Evolutionary conservation across 805 yeast genomes (phyloP).

Genomic region (Candida jianshihensis): DNA sequence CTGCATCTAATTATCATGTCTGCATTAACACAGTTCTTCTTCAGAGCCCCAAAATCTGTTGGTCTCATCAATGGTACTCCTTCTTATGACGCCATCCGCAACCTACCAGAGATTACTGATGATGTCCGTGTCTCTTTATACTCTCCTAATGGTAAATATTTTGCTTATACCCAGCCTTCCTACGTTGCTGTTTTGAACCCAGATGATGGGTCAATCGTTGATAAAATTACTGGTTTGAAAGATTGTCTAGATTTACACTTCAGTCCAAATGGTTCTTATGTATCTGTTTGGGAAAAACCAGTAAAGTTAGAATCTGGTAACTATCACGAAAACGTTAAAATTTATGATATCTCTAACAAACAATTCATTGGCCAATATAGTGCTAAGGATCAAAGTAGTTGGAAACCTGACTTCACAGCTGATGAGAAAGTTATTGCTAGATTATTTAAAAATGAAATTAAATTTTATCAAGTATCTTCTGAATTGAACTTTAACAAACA

Average conservation of each 20-base stretch:
- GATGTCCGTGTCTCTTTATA: constrained; percentile 62
- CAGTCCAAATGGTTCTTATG: constrained; percentile 79
- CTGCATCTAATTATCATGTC: too few species aligned
- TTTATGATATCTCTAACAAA: constrained; percentile 53
- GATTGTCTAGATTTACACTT: constrained; percentile 80
- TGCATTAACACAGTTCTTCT: constrained; percentile 22
- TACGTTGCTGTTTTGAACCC: constrained; percentile 54
- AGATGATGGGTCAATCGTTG: constrained; percentile 38
- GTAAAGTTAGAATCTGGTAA: constrained; percentile 64
- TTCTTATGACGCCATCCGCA: constrained; percentile 21
- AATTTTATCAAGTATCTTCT: constrained; percentile 53
- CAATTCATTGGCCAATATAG: constrained; percentile 54
- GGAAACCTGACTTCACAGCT: constrained; percentile 86
- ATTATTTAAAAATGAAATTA: constrained; percentile 53
- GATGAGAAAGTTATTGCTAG: constrained; percentile 72
- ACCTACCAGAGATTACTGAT: constrained; percentile 22
- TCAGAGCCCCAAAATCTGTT: constrained; percentile 49
- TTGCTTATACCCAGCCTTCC: constrained; percentile 67
- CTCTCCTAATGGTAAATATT: constrained; percentile 58
- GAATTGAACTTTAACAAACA: constrained; percentile 42
- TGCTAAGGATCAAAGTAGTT: constrained; percentile 78
- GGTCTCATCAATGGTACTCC: constrained; percentile 47
- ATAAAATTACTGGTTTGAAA: constrained; percentile 39
- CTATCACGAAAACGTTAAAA: constrained; percentile 71
- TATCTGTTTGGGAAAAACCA: constrained; percentile 90